Evolutionary conservation across 2,329 filamentous ascomycete genomes (phyloP).

Genomic region (Aspergillus viridinutans): DNA sequence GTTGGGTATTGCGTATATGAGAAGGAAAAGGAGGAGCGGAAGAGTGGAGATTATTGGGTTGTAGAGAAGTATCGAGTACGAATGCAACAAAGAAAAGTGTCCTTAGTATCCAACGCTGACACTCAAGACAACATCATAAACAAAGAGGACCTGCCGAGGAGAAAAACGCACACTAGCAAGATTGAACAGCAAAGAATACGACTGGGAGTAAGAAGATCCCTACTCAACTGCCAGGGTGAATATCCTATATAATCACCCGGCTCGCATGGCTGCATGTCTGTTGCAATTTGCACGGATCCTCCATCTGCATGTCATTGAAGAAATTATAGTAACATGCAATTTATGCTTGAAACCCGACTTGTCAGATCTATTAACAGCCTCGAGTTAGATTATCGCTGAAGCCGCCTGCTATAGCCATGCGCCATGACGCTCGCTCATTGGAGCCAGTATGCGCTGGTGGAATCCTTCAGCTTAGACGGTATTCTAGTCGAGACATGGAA

Average conservation of each 20-base stretch:
- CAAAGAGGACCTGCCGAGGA: neutral
- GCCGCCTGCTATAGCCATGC: slow-evolving; percentile 19
- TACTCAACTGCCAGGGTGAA: neutral
- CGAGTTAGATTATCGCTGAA: slow-evolving; percentile 21
- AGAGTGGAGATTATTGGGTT: neutral
- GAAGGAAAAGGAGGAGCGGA: neutral
- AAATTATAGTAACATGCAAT: slow-evolving; percentile 20
- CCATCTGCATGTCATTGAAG: slow-evolving; percentile 5
- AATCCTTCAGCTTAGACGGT: slow-evolving; percentile 8
- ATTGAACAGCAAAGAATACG: neutral
- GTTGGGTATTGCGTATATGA: neutral
- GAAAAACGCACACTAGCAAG: neutral
- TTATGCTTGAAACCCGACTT: slow-evolving; percentile 19
- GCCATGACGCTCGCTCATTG: slow-evolving; percentile 18
- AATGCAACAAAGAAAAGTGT: neutral
- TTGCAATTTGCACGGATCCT: neutral
- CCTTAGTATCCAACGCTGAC: neutral
- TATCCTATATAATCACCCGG: neutral
- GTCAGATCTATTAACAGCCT: slow-evolving; percentile 24
- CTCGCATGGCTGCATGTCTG: neutral
- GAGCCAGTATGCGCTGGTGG: slow-evolving; percentile 18
- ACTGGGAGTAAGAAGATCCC: neutral
- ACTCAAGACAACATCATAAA: neutral
- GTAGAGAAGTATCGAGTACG: neutral
- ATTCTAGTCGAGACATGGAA: slow-evolving; percentile 18